Percentiles rank a stretch among this genome's conserved stretches.
These are phyloP conservation scores for Penicillium pulvis DNA, from an alignment of 495 filamentous ascomycete genomes.

Conservation along the genomic window DNA sequence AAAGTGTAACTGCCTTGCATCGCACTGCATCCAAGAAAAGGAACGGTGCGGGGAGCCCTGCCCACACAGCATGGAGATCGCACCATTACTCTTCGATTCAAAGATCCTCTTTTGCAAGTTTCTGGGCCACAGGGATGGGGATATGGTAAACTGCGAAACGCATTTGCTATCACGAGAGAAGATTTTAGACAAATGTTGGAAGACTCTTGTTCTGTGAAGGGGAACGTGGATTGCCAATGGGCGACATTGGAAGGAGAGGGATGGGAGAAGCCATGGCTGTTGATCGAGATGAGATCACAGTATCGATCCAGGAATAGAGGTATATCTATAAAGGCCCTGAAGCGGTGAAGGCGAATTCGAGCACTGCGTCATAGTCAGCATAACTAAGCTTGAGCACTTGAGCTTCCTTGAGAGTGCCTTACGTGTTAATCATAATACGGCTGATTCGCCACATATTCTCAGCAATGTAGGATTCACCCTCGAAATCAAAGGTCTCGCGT, in stretches of 20 bases:
- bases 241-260: conserved; percentile 13
- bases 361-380: conserved; percentile 32
- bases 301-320: conserved; percentile 53
- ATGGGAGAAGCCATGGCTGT: conserved; percentile 19
- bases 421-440: conserved; percentile 25
- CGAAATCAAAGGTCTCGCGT: conserved; percentile 13
- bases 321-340: conserved; percentile 51
- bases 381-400: not conserved
- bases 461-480: conserved; percentile 16
- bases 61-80: conserved; percentile 5
- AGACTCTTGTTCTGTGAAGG: conserved; percentile 48
- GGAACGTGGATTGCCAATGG: conserved; percentile 29
- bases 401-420: not conserved
- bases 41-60: conserved; percentile 46
- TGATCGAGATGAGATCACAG: conserved; percentile 48
- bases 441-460: conserved; percentile 26
- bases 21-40: conserved; percentile 53
- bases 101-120: conserved; percentile 1
- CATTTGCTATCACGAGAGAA: conserved; percentile 41
- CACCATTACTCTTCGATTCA: conserved; percentile 7
- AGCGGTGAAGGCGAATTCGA: conserved; percentile 52
- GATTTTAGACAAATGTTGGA: conserved; percentile 49
- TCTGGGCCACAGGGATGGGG: conserved; percentile 29
- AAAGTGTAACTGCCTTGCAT: conserved; percentile 56
- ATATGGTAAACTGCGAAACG: conserved; percentile 44